Percentiles rank a stretch among this genome's conserved stretches.
Evolutionary conservation across 2,329 filamentous ascomycete genomes (phyloP).

Genomic region (Bipolaris sorokiniana): DNA sequence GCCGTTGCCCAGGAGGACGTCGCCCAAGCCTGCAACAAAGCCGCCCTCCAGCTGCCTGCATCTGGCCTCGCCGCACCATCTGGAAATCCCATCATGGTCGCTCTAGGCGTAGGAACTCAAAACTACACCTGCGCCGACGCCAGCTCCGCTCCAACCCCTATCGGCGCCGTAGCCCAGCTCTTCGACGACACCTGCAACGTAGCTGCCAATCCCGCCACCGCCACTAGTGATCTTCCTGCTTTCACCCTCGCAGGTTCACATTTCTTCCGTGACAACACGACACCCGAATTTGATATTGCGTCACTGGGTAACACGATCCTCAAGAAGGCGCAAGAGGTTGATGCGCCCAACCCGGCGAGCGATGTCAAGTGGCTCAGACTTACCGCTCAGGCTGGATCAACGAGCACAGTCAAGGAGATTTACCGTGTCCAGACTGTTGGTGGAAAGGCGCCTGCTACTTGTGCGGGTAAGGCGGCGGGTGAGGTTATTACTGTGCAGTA

Average conservation of each 20-base stretch:
- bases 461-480: conserved; percentile 56
- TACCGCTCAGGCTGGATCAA: conserved; percentile 50
- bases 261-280: conserved; percentile 75
- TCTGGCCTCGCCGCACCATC: conserved; percentile 34
- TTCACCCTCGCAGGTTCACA: conserved; percentile 66
- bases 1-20: conserved; percentile 7
- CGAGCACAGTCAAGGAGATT: conserved; percentile 66
- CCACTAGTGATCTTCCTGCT: conserved; percentile 35
- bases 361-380: conserved; percentile 84
- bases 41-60: conserved; percentile 30
- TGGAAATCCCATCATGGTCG: conserved; percentile 52
- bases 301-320: conserved; percentile 68
- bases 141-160: conserved; percentile 43
- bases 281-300: conserved; percentile 82
- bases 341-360: conserved; percentile 65
- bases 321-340: conserved; percentile 66
- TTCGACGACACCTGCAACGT: conserved; percentile 35
- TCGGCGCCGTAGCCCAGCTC: conserved; percentile 51
- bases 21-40: conserved; percentile 27
- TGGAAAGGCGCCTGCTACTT: conserved; percentile 75
- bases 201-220: conserved; percentile 24
- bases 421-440: conserved; percentile 86
- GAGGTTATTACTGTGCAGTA: conserved; percentile 77
- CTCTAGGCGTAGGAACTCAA: conserved; percentile 57
- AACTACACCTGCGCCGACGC: conserved; percentile 56